A percentile compares a stretch with the other conserved stretches of the same genome.
phyloP scores from a whole-genome alignment of 1,284 basidiomycete genomes.

The Rhizoctonia solani region DNA sequence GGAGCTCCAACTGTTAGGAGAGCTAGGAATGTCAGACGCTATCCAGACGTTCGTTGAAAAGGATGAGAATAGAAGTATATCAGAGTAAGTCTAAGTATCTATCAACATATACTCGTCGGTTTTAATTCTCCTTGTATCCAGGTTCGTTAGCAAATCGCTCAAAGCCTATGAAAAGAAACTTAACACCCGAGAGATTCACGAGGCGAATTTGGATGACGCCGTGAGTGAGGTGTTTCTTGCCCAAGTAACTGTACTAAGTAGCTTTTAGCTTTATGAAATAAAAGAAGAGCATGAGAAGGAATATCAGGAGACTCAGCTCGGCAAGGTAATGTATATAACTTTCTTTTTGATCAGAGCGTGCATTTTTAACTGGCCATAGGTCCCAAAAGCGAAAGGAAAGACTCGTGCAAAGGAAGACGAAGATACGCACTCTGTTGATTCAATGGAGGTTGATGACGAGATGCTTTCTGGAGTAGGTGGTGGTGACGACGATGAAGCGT shows the following conservation, averaged over 20 bases:
- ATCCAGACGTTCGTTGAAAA: constrained; percentile 94
- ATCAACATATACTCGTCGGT: not conserved
- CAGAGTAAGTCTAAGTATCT: constrained; percentile 60
- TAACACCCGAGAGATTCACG: constrained; percentile 66
- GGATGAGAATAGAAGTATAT: constrained; percentile 90
- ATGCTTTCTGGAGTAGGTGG: constrained; percentile 38
- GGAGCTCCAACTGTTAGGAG: constrained; percentile 83
- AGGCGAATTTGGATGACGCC: constrained; percentile 74
- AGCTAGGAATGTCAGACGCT: constrained; percentile 86
- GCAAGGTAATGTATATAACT: constrained; percentile 6
- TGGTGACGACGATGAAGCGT: constrained; percentile 49
- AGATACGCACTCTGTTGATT: constrained; percentile 69
- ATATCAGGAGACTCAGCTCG: constrained; percentile 51
- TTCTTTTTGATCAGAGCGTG: constrained; percentile 8
- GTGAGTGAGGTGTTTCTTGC: constrained; percentile 51
- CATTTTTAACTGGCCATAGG: not conserved
- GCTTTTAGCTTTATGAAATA: constrained; percentile 61
- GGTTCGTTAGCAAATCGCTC: constrained; percentile 62
- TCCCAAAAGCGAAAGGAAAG: constrained; percentile 46
- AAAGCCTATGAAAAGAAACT: constrained; percentile 65
- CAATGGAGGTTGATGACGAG: constrained; percentile 74
- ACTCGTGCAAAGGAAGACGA: constrained; percentile 57
- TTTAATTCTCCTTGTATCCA: not conserved
- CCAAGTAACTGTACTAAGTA: constrained; percentile 3
- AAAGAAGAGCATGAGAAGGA: constrained; percentile 68